Evolutionary conservation across 2,329 filamentous ascomycete species (phyloP).

Genomic region (Neoscytalidium dimidiatum): DNA sequence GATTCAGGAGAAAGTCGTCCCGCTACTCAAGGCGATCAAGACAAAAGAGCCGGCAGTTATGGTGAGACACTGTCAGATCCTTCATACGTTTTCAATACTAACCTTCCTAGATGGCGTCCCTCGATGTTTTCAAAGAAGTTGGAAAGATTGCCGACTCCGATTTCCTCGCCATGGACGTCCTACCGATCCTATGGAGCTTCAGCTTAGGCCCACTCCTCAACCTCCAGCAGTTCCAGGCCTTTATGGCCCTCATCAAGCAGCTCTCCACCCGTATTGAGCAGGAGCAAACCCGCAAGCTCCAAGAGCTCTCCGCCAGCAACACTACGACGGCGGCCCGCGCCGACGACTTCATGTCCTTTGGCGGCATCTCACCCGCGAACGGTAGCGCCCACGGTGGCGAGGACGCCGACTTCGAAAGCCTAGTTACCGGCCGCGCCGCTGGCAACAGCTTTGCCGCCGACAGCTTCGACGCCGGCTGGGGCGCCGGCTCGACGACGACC

Average conservation of each 20-base stretch:
- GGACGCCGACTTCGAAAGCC: conserved; percentile 79
- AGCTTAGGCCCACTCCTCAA: conserved; percentile 86
- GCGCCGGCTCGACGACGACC: conserved; percentile 32
- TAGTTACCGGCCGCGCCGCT: conserved; percentile 73
- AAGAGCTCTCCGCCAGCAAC: conserved; percentile 70
- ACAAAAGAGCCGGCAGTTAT: conserved; percentile 98
- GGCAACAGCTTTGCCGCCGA: conserved; percentile 39
- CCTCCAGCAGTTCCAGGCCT: conserved; percentile 79
- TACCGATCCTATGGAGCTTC: conserved; percentile 91
- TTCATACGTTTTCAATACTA: not conserved
- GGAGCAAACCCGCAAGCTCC: conserved; percentile 85
- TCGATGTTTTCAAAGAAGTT: conserved; percentile 82
- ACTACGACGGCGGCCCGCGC: conserved; percentile 54
- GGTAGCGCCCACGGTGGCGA: conserved; percentile 58
- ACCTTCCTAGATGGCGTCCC: conserved; percentile 67
- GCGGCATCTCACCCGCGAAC: conserved; percentile 54
- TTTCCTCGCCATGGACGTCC: conserved; percentile 86
- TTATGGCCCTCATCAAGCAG: conserved; percentile 84
- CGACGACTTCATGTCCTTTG: conserved; percentile 72
- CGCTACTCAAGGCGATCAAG: conserved; percentile 87
- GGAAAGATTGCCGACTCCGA: conserved; percentile 81
- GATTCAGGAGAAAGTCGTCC: conserved; percentile 95
- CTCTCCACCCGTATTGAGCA: conserved; percentile 80
- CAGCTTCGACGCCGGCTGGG: conserved; percentile 48
- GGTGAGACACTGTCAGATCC: conserved; percentile 41